A percentile compares a stretch with the other conserved stretches of the same genome.
Conservation (phyloP, 1,284 basidiomycete species). For the Malassezia brasiliensis region DNA sequence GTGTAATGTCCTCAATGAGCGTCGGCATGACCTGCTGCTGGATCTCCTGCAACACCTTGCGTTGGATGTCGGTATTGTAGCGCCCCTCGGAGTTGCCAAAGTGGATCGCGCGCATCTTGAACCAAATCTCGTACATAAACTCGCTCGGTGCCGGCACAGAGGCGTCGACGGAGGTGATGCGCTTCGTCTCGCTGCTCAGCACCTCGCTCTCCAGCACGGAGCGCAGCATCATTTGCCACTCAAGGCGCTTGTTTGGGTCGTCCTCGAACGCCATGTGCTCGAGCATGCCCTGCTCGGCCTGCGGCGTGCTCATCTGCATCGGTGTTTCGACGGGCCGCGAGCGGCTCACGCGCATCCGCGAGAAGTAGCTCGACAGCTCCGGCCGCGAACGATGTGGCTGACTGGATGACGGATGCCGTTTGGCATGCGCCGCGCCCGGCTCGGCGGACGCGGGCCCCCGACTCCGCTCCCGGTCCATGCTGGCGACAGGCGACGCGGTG, state of each 20-base stretch:
- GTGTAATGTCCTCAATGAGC: constrained; percentile 69
- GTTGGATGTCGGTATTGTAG: constrained; percentile 71
- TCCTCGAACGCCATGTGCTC: constrained; percentile 10
- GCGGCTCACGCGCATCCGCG: not conserved
- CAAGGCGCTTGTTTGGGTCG: constrained; percentile 31
- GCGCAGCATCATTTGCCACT: constrained; percentile 48
- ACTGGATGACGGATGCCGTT: no score
- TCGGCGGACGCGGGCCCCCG: not conserved
- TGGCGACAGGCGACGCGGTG: not conserved
- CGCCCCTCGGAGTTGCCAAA: constrained; percentile 52
- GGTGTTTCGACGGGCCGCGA: constrained; percentile 23
- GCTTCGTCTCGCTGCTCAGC: constrained; percentile 43
- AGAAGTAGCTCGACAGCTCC: not conserved
- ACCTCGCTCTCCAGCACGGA: constrained; percentile 46
- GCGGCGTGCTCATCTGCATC: constrained; percentile 17
- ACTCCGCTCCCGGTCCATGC: not conserved
- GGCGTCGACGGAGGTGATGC: constrained; percentile 49
- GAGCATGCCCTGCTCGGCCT: constrained; percentile 12
- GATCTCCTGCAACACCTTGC: constrained; percentile 68
- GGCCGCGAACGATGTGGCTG: not conserved
- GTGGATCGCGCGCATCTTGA: constrained; percentile 77
- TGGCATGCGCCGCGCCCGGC: not conserved
- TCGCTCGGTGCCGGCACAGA: constrained; percentile 33
- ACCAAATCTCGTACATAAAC: constrained; percentile 59
- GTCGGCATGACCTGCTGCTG: constrained; percentile 68